phyloP scores from a whole-genome alignment of 345 rosid genomes.

The Erodium maritimum region DNA sequence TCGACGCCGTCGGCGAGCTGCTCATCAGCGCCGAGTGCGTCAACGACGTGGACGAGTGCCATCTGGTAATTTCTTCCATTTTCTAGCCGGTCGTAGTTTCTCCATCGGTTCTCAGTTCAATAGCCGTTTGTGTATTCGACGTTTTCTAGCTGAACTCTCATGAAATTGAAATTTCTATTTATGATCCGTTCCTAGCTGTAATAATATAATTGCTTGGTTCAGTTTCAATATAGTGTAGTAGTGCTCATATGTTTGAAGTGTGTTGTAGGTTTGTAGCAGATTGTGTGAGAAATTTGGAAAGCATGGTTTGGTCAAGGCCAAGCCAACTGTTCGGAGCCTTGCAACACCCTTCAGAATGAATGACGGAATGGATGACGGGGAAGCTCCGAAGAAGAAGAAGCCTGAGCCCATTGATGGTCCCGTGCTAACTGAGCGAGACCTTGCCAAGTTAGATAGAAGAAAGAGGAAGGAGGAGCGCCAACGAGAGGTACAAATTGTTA shows the following conservation, averaged over 20 bases:
- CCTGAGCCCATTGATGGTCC: slow-evolving; percentile 72
- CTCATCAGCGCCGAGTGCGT: slow-evolving; percentile 87
- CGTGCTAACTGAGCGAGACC: slow-evolving; percentile 70
- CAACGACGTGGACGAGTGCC: slow-evolving; percentile 66
- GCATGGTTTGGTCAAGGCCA: slow-evolving; percentile 71
- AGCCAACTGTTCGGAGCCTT: slow-evolving; percentile 77
- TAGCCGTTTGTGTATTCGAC: background rate
- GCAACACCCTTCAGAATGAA: slow-evolving; percentile 84
- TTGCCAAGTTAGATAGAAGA: slow-evolving; percentile 65
- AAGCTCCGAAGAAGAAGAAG: slow-evolving; percentile 71
- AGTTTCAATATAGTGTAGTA: background rate
- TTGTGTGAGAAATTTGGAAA: slow-evolving; percentile 79
- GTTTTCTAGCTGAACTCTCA: background rate
- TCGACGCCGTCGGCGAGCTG: slow-evolving; percentile 85
- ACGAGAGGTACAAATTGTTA: slow-evolving; percentile 45
- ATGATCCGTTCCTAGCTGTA: background rate
- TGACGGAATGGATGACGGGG: slow-evolving; percentile 95
- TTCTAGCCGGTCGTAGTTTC: background rate
- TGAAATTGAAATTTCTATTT: no score
- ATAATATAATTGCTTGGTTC: background rate
- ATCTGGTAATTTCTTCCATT: slow-evolving; percentile 25
- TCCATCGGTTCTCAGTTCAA: background rate
- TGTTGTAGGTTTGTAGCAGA: slow-evolving; percentile 59
- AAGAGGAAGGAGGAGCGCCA: slow-evolving; percentile 96
- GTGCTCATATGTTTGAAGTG: slow-evolving; percentile 3